Evolutionary conservation across 495 filamentous ascomycete species (phyloP).

Genomic region (Lasiosphaeria hispida): DNA sequence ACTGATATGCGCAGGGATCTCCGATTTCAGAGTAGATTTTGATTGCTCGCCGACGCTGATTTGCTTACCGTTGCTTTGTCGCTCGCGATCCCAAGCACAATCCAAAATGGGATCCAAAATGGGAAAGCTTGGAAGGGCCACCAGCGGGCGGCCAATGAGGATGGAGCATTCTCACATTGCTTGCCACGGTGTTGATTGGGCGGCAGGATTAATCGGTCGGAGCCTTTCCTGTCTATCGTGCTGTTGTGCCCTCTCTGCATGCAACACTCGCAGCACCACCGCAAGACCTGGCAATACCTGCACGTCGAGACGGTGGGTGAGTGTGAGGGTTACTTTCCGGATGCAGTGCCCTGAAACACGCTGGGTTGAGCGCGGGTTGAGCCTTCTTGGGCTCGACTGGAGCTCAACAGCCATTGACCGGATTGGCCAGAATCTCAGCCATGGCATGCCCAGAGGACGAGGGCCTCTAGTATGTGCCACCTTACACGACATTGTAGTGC

Average conservation of each 20-base stretch:
- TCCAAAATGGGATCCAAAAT: slow-evolving; percentile 10
- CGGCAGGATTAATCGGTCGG: background rate
- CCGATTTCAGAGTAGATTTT: slow-evolving; percentile 8
- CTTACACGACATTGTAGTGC: too few relatives aligned
- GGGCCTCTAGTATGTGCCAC: background rate
- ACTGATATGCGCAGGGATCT: too few relatives aligned
- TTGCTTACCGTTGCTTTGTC: background rate
- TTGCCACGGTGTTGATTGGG: slow-evolving; percentile 3
- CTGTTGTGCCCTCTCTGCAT: background rate
- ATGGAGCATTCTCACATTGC: background rate
- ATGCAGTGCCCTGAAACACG: slow-evolving; percentile 11
- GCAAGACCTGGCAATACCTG: background rate
- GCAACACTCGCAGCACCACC: background rate
- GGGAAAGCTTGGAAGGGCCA: background rate
- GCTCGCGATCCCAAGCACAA: background rate
- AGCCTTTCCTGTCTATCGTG: background rate
- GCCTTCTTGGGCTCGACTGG: background rate
- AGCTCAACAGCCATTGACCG: background rate
- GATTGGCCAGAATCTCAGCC: background rate
- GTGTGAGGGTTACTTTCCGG: slow-evolving; percentile 4
- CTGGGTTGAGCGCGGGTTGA: background rate
- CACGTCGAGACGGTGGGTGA: background rate
- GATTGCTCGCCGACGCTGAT: slow-evolving; percentile 11
- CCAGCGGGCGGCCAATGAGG: slow-evolving; percentile 8
- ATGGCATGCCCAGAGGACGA: background rate